Base-by-base conservation (phyloP, 495 filamentous ascomycete genomes). In the Penicillium arizonense region DNA sequence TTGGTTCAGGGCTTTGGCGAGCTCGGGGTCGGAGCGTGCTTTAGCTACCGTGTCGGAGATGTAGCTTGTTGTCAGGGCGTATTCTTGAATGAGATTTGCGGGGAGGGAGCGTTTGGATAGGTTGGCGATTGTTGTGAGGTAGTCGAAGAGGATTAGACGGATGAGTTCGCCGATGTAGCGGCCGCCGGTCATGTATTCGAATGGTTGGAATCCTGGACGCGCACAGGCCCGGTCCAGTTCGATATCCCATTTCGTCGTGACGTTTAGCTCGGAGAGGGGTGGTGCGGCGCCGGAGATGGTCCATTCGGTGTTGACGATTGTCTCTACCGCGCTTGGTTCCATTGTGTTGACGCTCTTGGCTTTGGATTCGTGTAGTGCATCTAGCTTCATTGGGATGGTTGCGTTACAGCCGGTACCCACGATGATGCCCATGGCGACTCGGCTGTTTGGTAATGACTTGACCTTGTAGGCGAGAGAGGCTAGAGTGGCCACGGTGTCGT, bases 291-390 rank as follows among this genome's bases (percentile, higher is more conserved):
- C 90, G 3, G 82, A 84, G 53, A 95, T 91, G 44, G 86, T 88
- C 87, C 87, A 91, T 68, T 95, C 90, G 2, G 90, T 95, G 69
- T 95, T 94, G 37, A 94, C 80, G 1, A 91, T 81, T 3, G 91
- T 87, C 51, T 83, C 75, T 35, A 82, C 73, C 3, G 78, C 78
- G 9, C 57, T 77, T 1, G 74, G 61, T 26, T 72, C 55, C 61
- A 67, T 74, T 24, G 65, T 48, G 44, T 59, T 64, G 40, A 75
- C 68, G 39, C 67, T 59, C 51, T 74, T 67, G 63, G 74, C 70
- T 59, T 92, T 92, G 56, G 72, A 79, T 26, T 79, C 76, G 55
- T 86, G 82, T 38, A 95, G 73, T 50, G 77, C 82, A 44, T 63
- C 77, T 11, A 88, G 70, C 56, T 80, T 76, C 73, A 93, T 80